phyloP scores from a whole-genome alignment of 2,329 filamentous ascomycete genomes.

The Raffaelea ambrosiae region DNA sequence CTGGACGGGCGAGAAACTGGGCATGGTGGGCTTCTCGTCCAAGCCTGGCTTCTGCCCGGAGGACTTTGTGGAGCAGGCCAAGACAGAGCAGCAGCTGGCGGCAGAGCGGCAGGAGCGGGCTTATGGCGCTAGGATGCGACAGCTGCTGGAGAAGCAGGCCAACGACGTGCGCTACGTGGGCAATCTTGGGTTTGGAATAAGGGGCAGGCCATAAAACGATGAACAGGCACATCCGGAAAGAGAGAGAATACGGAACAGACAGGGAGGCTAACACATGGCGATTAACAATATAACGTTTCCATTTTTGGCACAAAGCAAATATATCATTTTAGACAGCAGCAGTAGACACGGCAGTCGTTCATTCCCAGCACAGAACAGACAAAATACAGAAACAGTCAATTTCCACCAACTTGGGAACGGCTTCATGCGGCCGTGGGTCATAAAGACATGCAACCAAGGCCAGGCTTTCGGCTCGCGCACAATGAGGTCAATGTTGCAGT shows the following conservation, averaged over 20 bases:
- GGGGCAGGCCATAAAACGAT: neutral
- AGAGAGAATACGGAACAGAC: too few relatives aligned
- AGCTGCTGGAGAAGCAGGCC: conserved; percentile 67
- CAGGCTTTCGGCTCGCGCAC: conserved; percentile 33
- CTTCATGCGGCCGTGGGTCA: conserved; percentile 29
- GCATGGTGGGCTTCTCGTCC: conserved; percentile 57
- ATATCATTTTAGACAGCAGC: too few relatives aligned
- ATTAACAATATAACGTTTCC: too few relatives aligned
- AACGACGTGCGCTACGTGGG: conserved; percentile 70
- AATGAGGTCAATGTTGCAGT: conserved; percentile 38
- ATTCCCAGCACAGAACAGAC: too few relatives aligned
- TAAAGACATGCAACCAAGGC: conserved; percentile 32
- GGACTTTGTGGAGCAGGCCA: conserved; percentile 40
- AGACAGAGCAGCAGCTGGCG: conserved; percentile 37
- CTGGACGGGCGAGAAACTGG: conserved; percentile 83
- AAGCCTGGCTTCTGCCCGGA: conserved; percentile 37
- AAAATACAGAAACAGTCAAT: too few relatives aligned
- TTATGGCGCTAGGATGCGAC: conserved; percentile 65
- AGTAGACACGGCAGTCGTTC: too few relatives aligned
- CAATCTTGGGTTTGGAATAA: conserved; percentile 44
- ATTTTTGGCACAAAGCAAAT: too few relatives aligned
- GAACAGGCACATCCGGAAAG: neutral
- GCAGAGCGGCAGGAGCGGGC: conserved; percentile 46
- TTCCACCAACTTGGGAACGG: too few relatives aligned
- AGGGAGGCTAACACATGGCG: too few relatives aligned